Percentiles rank a stretch among this genome's conserved stretches.
Conservation (phyloP, 495 filamentous ascomycete genomes). For the Staphylotrichum tortipilum region DNA sequence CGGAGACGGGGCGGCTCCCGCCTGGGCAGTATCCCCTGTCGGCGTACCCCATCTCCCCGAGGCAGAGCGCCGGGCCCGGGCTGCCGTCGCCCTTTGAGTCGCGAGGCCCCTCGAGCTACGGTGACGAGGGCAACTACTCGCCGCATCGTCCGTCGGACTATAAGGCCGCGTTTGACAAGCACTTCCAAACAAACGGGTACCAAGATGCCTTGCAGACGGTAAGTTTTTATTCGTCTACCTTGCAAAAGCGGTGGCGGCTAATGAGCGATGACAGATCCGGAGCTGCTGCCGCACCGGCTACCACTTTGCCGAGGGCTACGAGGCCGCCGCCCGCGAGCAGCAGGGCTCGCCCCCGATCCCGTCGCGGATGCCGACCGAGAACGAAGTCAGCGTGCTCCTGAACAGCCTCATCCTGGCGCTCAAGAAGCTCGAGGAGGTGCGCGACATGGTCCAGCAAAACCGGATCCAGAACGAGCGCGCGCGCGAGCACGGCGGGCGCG, state of each 20-base stretch:
- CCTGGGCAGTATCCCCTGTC: conserved; percentile 34
- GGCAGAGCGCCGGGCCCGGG: conserved; percentile 22
- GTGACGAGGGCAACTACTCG: conserved; percentile 31
- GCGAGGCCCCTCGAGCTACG: conserved; percentile 28
- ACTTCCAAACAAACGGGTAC: conserved; percentile 36
- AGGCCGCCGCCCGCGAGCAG: conserved; percentile 40
- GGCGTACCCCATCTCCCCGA: conserved; percentile 34
- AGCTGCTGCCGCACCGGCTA: conserved; percentile 35
- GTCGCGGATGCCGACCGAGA: conserved; percentile 38
- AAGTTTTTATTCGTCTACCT: conserved; percentile 9
- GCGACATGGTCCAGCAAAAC: conserved; percentile 35
- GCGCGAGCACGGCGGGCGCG: conserved; percentile 30
- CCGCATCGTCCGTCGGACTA: conserved; percentile 28
- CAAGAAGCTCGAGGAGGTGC: conserved; percentile 38
- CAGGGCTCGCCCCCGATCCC: conserved; percentile 39
- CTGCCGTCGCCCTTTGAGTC: conserved; percentile 35
- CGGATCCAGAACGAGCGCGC: conserved; percentile 32
- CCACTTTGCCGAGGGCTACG: conserved; percentile 41
- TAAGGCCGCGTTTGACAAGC: conserved; percentile 31
- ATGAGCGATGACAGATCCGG: conserved; percentile 28
- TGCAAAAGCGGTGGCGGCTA: too few relatives aligned
- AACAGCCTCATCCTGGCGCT: conserved; percentile 30
- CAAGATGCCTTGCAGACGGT: conserved; percentile 35
- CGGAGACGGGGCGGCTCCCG: conserved; percentile 32
- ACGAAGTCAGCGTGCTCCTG: conserved; percentile 34